phyloP scores from a whole-genome alignment of 345 rosid genomes.

The Bretschneidera sinensis region DNA sequence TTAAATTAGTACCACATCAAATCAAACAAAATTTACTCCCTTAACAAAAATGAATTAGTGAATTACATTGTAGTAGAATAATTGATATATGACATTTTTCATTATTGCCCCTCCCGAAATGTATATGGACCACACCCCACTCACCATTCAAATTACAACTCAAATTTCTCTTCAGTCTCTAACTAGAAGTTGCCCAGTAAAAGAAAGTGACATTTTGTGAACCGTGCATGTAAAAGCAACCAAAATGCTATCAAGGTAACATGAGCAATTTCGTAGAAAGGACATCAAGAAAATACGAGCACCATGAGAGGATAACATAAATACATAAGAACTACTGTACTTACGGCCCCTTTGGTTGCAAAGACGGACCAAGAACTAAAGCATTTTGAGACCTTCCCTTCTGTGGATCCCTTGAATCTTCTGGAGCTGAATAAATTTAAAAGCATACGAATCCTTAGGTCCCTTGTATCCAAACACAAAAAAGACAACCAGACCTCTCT shows the following conservation, averaged over 20 bases:
- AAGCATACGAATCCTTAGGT: not conserved
- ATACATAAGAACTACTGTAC: constrained; percentile 19
- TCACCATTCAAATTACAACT: constrained; percentile 1
- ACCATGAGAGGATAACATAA: constrained; percentile 2
- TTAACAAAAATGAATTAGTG: not conserved
- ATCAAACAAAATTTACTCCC: not conserved
- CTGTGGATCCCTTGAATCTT: constrained; percentile 44
- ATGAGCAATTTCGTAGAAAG: not conserved
- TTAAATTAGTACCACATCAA: constrained; percentile 14
- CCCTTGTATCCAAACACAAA: not conserved
- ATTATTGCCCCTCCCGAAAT: too few species aligned
- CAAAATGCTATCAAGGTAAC: too few species aligned
- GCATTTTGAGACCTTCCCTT: constrained; percentile 59
- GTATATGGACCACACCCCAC: not conserved
- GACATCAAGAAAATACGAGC: constrained; percentile 1
- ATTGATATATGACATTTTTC: too few species aligned
- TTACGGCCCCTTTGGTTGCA: constrained; percentile 58
- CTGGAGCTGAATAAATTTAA: constrained; percentile 48
- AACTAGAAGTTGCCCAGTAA: not conserved
- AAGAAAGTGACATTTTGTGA: too few species aligned
- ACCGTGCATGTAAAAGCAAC: too few species aligned
- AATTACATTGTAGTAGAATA: not conserved
- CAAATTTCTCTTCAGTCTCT: too few species aligned
- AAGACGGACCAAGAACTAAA: constrained; percentile 75
- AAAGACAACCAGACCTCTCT: too few species aligned